Conservation (phyloP, 208 protist species). For the Borovskyia barvae region DNA sequence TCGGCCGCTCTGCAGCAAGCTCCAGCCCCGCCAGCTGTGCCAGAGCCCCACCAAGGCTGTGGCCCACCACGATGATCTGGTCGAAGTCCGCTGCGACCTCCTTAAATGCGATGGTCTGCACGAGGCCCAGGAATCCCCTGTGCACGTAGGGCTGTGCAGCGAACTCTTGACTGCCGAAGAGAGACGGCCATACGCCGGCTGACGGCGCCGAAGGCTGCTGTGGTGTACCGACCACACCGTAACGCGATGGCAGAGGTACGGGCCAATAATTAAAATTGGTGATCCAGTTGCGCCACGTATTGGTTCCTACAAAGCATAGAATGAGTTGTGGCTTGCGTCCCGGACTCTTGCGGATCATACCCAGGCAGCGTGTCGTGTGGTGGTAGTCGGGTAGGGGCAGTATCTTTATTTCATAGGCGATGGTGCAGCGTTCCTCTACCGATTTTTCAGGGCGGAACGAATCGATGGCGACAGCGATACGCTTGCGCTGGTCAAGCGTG, state of each 20-base stretch:
- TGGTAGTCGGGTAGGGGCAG: slow-evolving; percentile 54
- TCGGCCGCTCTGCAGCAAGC: slow-evolving; percentile 42
- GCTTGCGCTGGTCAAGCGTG: slow-evolving; percentile 47
- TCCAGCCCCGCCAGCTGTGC: slow-evolving; percentile 58
- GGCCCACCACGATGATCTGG: slow-evolving; percentile 56
- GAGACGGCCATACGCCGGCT: neutral
- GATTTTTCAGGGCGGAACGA: slow-evolving; percentile 52
- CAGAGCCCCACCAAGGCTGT: slow-evolving; percentile 61
- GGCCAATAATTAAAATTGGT: slow-evolving; percentile 50
- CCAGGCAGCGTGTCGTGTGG: slow-evolving; percentile 55
- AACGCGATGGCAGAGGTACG: slow-evolving; percentile 28
- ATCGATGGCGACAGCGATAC: slow-evolving; percentile 56
- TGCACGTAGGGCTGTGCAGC: slow-evolving; percentile 29
- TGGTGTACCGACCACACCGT: slow-evolving; percentile 27
- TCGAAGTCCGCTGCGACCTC: slow-evolving; percentile 45
- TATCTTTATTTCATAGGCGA: slow-evolving; percentile 53
- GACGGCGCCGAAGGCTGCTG: neutral
- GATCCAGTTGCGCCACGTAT: slow-evolving; percentile 53
- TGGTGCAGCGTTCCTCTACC: slow-evolving; percentile 59
- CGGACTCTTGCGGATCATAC: slow-evolving; percentile 42
- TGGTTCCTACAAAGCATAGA: slow-evolving; percentile 56
- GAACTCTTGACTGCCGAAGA: neutral
- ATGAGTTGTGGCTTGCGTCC: slow-evolving; percentile 62
- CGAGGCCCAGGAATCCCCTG: slow-evolving; percentile 41
- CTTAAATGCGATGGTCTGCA: slow-evolving; percentile 48